Evolutionary conservation across 2,329 filamentous ascomycete species (phyloP), one percentile per base, ranked within the genome.

Genomic region (Incumbomyces lentus): DNA sequence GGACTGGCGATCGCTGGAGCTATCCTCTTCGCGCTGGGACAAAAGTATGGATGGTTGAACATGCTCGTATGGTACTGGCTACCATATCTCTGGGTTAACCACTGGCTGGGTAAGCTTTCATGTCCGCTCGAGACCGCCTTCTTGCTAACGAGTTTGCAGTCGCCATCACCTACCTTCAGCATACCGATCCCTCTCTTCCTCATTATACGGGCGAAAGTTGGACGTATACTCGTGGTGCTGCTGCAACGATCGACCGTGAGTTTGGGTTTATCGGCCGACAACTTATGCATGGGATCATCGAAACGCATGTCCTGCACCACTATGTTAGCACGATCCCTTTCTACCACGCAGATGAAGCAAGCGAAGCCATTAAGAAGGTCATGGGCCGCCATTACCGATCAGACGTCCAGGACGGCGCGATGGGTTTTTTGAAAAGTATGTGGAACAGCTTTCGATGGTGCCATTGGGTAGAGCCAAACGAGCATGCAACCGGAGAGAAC

Each of bases 281-380:
- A 58, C 76, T 96, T 51, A 75, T 95, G 65, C 90, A 96, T 75
- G 90, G 89, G 60, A 95, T 96, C 68, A 83, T 95, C 66, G 90
- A 95, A 75, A 95, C 90, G 40, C 90, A 96, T 70, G 90, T 96
- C 50, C 84, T 95, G 51, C 90, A 96, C 75, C 90, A 96, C 78
- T 96, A 95, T 69, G 80, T 96, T 65, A 90, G 84, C 69, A 86
- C 81, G 61, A 96, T 96, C 57, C 90, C 90, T 52, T 95, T 95
- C 72, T 96, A 96, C 73, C 77, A 95, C 67, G 90, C 89, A 62
- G 88, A 95, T 58, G 89, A 95, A 72, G 89, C 90, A 48, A 84
- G 81, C 59, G 89, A 95, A 59, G 89, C 89, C 60, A 94, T 96
- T 76, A 88, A 89, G 76, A 79, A 79, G 50, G 74, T 98, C 66